Base-by-base conservation (phyloP, 352 stramenopile genomes). In the Phytophthora citrophthora region DNA sequence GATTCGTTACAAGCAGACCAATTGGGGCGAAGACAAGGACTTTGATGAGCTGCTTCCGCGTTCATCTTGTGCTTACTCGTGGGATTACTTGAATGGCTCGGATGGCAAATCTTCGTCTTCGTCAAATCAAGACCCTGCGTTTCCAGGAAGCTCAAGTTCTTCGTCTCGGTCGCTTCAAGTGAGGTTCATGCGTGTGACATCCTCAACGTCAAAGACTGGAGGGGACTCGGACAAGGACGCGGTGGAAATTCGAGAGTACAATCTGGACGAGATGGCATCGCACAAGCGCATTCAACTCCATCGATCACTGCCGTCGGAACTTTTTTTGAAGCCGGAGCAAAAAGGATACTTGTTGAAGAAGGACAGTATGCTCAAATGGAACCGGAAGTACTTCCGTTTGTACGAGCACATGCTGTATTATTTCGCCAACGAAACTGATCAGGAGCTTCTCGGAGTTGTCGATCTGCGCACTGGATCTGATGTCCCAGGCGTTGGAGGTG, bases 331-430 rank as follows among this genome's bases (percentile, higher is more conserved):
- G 38, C 87, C 86, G 1, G 85, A 94, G 38, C 72, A 93, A 40
- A 89, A 93, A 46, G 89, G 87, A 16, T 91, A 88, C 34, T 38
- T 96, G 51, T 65, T 93, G 9, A 93, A 94, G 62, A 96, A 95
- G 40, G 89, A 96, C 72, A 95, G 89, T 43, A 73, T 94, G 64
- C 81, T 96, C 31, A 94, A 95, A 75, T 96, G 89, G 89, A 92
- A 91, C 64, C 89, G 91, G 54, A 88, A 89, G 54, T 96, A 95
- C 58, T 96, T 96, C 52, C 83, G 89, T 7, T 58, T 96, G 48
- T 93, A 94, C 53, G 86, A 93, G 43, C 79, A 92, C 59, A 95
- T 95, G 84, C 54, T 96, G 26, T 96, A 94, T 72, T 96, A 95
- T 63, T 96, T 96, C 51, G 76, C 81, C 15, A 91, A 78, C n/a